These are phyloP conservation scores for Lactarius deliciosus DNA, from an alignment of 768 basidiomycete species.

Conservation along the genomic window DNA sequence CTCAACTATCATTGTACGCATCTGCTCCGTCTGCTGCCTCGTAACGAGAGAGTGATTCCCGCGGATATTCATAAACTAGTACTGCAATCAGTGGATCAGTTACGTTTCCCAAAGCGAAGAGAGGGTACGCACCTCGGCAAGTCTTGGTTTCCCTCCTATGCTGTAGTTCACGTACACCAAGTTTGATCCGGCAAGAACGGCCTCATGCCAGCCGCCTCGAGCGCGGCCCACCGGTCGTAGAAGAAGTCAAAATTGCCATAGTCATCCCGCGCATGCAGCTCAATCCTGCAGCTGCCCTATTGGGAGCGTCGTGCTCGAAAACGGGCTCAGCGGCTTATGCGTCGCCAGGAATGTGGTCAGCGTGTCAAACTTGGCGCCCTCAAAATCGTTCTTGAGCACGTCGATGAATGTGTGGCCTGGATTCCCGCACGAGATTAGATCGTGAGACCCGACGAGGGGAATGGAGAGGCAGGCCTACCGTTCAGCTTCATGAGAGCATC, in stretches of 20 bases:
- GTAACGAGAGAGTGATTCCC: conserved; percentile 1
- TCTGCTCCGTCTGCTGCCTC: background rate
- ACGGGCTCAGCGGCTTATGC: conserved; percentile 33
- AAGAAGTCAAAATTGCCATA: conserved; percentile 42
- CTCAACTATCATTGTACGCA: too few relatives aligned
- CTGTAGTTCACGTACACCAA: conserved; percentile 43
- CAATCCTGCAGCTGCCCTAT: conserved; percentile 71
- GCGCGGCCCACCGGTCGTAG: conserved; percentile 65
- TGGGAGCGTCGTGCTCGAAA: conserved; percentile 40
- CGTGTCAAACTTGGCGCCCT: conserved; percentile 65
- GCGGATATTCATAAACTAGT: conserved; percentile 31
- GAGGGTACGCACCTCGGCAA: conserved; percentile 41
- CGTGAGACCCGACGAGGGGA: conserved; percentile 29
- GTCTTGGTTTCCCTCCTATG: conserved; percentile 38
- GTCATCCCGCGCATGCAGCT: conserved; percentile 48
- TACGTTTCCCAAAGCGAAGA: background rate
- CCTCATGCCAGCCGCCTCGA: conserved; percentile 43
- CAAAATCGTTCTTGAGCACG: conserved; percentile 69
- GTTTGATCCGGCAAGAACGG: conserved; percentile 60
- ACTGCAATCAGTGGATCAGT: conserved; percentile 34
- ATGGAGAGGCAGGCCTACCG: too few relatives aligned
- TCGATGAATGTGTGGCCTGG: conserved; percentile 60
- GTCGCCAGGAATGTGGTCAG: conserved; percentile 44
- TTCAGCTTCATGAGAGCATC: too few relatives aligned
- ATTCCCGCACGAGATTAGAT: conserved; percentile 25